Evolutionary conservation across 1,139 yeast species (phyloP).

Genomic region (Candida albicans): DNA sequence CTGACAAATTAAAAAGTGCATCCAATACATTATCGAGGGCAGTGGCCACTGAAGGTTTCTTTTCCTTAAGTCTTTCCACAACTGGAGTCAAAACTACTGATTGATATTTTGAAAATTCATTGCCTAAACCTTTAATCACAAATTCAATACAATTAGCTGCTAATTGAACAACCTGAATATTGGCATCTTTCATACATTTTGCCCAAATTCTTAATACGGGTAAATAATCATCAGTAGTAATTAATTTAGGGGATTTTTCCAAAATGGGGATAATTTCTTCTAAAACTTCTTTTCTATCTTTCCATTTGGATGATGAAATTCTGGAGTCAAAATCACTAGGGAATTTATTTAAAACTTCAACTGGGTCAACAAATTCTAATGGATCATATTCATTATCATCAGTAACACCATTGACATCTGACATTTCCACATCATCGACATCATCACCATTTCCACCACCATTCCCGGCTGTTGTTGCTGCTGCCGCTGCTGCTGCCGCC

Average conservation of each 20-base stretch:
- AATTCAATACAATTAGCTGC: conserved; percentile 70
- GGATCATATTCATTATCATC: conserved; percentile 34
- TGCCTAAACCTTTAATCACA: conserved; percentile 67
- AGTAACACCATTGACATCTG: conserved; percentile 19
- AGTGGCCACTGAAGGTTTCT: conserved; percentile 74
- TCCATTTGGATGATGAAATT: conserved; percentile 75
- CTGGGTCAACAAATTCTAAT: conserved; percentile 41
- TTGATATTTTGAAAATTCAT: conserved; percentile 53
- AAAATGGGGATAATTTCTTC: conserved; percentile 63
- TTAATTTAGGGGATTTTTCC: conserved; percentile 47
- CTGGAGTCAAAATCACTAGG: conserved; percentile 62
- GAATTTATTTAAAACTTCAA: conserved; percentile 61
- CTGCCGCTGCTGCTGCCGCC: conserved; percentile 18
- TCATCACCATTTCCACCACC: conserved; percentile 15
- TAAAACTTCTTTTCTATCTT: conserved; percentile 84
- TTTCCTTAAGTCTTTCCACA: conserved; percentile 85
- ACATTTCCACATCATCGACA: conserved; percentile 46
- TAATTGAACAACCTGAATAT: conserved; percentile 79
- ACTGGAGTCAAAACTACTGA: conserved; percentile 57
- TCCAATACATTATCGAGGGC: conserved; percentile 68
- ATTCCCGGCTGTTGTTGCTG: conserved; percentile 10
- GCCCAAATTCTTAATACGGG: conserved; percentile 60
- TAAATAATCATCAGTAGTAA: conserved; percentile 53
- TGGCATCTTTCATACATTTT: conserved; percentile 86
- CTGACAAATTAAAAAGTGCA: conserved; percentile 53